Evolutionary conservation across 495 filamentous ascomycete species (phyloP).

Genomic region (Amphirosellinia nigrospora): DNA sequence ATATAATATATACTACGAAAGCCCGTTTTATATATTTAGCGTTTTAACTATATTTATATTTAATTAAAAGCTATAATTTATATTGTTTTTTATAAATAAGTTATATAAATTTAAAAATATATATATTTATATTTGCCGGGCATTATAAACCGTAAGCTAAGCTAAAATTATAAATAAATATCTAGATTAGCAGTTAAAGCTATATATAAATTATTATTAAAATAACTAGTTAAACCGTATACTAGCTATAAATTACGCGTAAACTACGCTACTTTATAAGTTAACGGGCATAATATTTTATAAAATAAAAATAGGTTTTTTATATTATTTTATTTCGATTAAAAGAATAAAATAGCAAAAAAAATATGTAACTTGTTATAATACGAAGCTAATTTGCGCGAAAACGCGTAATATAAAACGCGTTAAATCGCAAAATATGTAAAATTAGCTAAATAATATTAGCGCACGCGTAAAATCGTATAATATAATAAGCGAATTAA

Average conservation of each 20-base stretch:
- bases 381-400: neutral
- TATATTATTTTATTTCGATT: neutral
- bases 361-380: neutral
- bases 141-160: too few species aligned
- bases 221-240: conserved; percentile 4
- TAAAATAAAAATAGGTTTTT: neutral
- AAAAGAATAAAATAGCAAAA: neutral
- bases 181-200: neutral
- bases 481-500: neutral
- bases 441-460: neutral
- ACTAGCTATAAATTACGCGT: neutral
- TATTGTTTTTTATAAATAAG: too few species aligned
- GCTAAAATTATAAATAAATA: conserved; percentile 6
- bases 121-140: too few species aligned
- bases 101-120: too few species aligned
- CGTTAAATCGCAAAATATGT: neutral
- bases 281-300: neutral
- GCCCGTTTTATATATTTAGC: too few species aligned
- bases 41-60: too few species aligned
- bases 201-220: conserved; percentile 15
- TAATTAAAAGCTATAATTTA: too few species aligned
- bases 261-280: neutral
- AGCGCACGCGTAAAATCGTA: neutral
- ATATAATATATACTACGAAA: too few species aligned
- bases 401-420: neutral